Base-by-base conservation (phyloP, 768 basidiomycete genomes). In the Hericium alpestre region DNA sequence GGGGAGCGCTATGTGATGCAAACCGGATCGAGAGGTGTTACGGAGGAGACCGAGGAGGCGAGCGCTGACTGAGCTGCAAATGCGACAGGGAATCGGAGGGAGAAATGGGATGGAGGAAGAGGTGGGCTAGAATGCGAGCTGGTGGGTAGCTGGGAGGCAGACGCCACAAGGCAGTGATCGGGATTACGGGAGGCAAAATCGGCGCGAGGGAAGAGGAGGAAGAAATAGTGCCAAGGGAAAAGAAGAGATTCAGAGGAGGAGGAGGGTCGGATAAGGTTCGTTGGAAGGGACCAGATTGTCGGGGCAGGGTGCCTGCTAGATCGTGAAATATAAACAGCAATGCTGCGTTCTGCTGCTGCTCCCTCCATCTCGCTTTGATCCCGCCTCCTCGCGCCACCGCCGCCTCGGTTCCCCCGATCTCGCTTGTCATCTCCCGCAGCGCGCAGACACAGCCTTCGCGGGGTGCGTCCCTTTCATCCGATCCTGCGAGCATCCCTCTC, bases 201-300 rank as follows among this genome's bases (percentile, higher is more conserved):
- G 77, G 79, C 70, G 70, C 75, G 79, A 64, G 61, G 58, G 22
- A 23, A 10, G 66, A 66, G 69, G 69, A 73, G 71, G 71, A 64
- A 60, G 65, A 67, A 68, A 65, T 64, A 62, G 60, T 65, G 65
- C 69, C 66, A 58, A 15, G 48, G 61, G 61, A 60, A 60, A 56
- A 54, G 70, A 43, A 18, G 41, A 15, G 69, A 66, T 64, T 50
- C 40, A 55, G 58, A 38, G 51, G 54, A n/a, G 22, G 27, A 55
- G 46, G 23, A 53, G 40, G 43, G 40, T 53, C 41, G 53, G 40
- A 54, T 37, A 37, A 51, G 25, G 27, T 23, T 37, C 49, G 27
- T 18, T 18, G 12, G 22, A n/a, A 12, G 22, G 49, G 8, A 51
- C 27, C 22, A 23, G 27, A 10, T n/a, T 25, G 18, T 23, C 49